Conservation (phyloP, 768 basidiomycete genomes). For the Mycena belliarum region DNA sequence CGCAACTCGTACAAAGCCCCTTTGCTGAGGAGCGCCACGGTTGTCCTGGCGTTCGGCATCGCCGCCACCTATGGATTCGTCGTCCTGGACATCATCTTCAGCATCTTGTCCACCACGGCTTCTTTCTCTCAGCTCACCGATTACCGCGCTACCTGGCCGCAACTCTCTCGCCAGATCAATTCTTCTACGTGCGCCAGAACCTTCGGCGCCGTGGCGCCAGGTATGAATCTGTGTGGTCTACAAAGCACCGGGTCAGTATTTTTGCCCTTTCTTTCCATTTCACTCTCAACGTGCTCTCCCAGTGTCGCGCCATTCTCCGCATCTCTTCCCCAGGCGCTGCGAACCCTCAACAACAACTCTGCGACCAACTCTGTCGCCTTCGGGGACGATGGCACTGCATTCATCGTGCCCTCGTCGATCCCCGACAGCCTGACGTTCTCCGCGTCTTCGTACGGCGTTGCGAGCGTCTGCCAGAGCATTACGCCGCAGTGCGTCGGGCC, state of each 20-base stretch:
- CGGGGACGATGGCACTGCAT: constrained; percentile 11
- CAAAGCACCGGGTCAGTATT: constrained; percentile 5
- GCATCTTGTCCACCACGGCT: not conserved
- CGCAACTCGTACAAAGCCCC: constrained; percentile 7
- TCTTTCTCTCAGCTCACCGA: constrained; percentile 8
- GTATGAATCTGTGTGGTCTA: constrained; percentile 14
- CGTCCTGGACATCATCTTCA: not conserved
- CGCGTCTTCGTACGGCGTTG: constrained; percentile 10
- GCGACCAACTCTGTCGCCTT: constrained; percentile 15
- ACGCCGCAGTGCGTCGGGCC: constrained; percentile 13
- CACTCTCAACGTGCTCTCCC: not conserved
- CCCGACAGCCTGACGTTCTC: constrained; percentile 9
- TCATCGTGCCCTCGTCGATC: constrained; percentile 17
- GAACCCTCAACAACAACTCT: constrained; percentile 17
- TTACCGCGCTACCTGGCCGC: constrained; percentile 12
- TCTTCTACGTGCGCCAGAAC: constrained; percentile 15
- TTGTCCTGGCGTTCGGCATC: constrained; percentile 5
- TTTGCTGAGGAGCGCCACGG: constrained; percentile 10
- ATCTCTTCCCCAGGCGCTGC: constrained; percentile 15
- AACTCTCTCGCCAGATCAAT: constrained; percentile 19
- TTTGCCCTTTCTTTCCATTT: too few species aligned
- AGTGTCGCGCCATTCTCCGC: not conserved
- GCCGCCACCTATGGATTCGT: constrained; percentile 1
- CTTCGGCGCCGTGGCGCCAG: not conserved
- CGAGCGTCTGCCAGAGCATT: constrained; percentile 14